phyloP scores from a whole-genome alignment of 2,329 filamentous ascomycete species.

The Cephalotrichum gorgonifer region DNA sequence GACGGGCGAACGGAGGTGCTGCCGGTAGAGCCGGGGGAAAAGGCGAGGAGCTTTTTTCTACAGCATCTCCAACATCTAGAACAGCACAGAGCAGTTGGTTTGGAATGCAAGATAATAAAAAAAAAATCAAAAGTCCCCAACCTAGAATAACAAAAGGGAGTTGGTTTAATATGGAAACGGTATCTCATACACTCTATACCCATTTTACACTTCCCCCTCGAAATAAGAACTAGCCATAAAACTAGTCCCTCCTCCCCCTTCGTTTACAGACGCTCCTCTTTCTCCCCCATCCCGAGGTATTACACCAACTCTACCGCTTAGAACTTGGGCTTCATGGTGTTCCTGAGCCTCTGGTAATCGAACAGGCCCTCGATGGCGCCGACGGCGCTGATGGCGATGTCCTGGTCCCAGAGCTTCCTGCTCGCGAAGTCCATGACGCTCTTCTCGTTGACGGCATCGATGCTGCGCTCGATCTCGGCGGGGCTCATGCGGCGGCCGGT shows the following conservation, averaged over 20 bases:
- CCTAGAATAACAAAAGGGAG: slow-evolving; percentile 1
- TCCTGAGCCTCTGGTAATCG: slow-evolving; percentile 69
- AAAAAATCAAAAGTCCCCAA: no score
- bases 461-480: slow-evolving; percentile 87
- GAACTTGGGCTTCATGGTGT: slow-evolving; percentile 79
- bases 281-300: background rate
- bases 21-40: no score
- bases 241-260: background rate
- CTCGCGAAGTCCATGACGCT: slow-evolving; percentile 95
- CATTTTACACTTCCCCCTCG: slow-evolving; percentile 26
- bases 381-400: slow-evolving; percentile 86
- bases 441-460: slow-evolving; percentile 84
- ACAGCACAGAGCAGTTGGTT: no score
- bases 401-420: slow-evolving; percentile 94
- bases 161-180: slow-evolving; percentile 15
- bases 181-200: slow-evolving; percentile 44
- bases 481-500: slow-evolving; percentile 86
- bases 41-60: no score
- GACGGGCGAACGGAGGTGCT: no score
- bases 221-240: slow-evolving; percentile 6
- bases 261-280: background rate
- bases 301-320: slow-evolving; percentile 18
- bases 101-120: no score
- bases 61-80: no score
- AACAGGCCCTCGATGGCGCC: slow-evolving; percentile 82